Percentiles rank a stretch among this genome's conserved stretches.
These are phyloP conservation scores for Phytophthora quininea DNA, from an alignment of 352 stramenopile species.

Conservation along the genomic window DNA sequence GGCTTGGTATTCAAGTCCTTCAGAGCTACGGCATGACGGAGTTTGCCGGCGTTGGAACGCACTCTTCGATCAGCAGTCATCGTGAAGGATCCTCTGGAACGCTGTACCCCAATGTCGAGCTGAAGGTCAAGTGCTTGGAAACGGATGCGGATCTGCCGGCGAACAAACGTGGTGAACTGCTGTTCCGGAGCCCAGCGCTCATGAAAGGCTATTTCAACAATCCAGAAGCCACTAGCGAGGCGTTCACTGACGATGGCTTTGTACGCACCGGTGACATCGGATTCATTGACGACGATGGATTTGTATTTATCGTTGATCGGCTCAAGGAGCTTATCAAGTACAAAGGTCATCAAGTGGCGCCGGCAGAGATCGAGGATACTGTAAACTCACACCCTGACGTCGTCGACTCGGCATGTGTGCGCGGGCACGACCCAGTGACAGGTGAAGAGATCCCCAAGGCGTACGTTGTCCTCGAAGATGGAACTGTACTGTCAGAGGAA, in stretches of 20 bases:
- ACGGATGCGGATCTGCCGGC: constrained; percentile 40
- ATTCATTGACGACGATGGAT: constrained; percentile 90
- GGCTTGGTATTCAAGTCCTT: constrained; percentile 54
- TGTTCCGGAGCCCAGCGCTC: too few species aligned
- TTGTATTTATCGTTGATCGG: constrained; percentile 12
- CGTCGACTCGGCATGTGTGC: constrained; percentile 72
- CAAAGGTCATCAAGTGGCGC: constrained; percentile 31
- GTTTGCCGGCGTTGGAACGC: constrained; percentile 35
- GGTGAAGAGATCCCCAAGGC: constrained; percentile 89
- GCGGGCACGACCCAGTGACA: constrained; percentile 49
- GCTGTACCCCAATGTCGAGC: constrained; percentile 57
- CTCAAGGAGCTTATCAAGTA: constrained; percentile 96
- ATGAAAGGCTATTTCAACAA: too few species aligned
- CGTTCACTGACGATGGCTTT: too few species aligned
- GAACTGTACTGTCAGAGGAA: neutral
- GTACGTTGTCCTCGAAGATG: constrained; percentile 82
- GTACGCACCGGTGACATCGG: constrained; percentile 61
- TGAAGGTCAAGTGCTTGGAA: constrained; percentile 52
- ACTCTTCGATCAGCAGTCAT: constrained; percentile 28
- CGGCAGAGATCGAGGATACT: constrained; percentile 73
- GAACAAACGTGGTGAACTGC: constrained; percentile 11
- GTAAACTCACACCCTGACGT: constrained; percentile 78
- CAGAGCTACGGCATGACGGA: constrained; percentile 73
- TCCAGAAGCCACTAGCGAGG: too few species aligned
- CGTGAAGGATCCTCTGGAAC: constrained; percentile 41